Conservation (phyloP, 2,329 filamentous ascomycete genomes). For the Apiospora sp. region DNA sequence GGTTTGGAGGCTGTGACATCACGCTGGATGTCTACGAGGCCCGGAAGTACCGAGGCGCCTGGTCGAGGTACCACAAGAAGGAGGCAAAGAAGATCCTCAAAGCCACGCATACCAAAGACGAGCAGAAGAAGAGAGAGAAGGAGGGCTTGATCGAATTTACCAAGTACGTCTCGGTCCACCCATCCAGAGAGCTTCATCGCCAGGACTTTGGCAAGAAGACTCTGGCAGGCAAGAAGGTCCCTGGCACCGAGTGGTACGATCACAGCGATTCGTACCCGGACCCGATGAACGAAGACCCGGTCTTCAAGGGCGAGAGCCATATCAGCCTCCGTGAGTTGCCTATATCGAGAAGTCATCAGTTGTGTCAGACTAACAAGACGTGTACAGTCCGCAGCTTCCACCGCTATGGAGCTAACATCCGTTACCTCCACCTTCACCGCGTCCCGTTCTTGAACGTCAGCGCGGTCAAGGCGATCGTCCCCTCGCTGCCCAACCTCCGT, state of each 20-base stretch:
- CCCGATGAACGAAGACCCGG: neutral
- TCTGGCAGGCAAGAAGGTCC: neutral
- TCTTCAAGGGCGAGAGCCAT: neutral
- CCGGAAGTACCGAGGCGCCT: neutral
- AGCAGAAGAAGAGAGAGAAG: neutral
- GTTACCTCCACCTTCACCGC: conserved; percentile 36
- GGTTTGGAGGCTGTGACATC: neutral
- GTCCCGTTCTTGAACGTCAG: conserved; percentile 35
- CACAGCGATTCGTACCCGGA: neutral
- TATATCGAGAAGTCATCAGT: neutral
- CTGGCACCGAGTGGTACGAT: neutral
- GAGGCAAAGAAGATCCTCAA: neutral
- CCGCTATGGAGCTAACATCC: conserved; percentile 30
- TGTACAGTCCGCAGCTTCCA: neutral
- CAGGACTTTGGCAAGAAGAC: neutral
- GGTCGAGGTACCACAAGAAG: neutral
- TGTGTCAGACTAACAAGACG: neutral
- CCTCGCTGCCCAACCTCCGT: conserved; percentile 33
- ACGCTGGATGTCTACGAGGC: neutral
- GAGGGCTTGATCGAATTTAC: neutral
- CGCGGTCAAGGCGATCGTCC: conserved; percentile 33
- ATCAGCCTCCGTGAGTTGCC: conserved; percentile 24
- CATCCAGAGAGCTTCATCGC: neutral
- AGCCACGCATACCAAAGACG: neutral
- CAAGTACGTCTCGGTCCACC: neutral